These are phyloP conservation scores for Bondarzewia mesenterica DNA, from an alignment of 1,284 basidiomycete genomes.

Conservation along the genomic window DNA sequence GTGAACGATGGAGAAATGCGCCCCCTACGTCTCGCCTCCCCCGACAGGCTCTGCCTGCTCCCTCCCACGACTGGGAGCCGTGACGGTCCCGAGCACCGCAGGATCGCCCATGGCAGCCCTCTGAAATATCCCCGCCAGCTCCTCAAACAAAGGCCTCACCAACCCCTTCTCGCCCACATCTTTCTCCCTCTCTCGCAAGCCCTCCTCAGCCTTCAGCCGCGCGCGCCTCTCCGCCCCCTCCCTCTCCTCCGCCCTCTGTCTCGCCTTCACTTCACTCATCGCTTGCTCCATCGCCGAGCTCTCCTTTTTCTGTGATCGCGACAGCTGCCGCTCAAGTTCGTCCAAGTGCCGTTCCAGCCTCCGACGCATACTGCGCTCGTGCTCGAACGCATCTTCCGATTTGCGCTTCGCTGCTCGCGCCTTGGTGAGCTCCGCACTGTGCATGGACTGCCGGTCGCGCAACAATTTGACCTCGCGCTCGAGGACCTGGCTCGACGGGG, in stretches of 20 bases:
- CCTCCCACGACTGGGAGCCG: too few relatives aligned
- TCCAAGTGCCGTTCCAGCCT: conserved; percentile 32
- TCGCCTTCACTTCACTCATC: conserved; percentile 29
- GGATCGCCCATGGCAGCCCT: conserved; percentile 18
- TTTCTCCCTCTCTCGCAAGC: background rate
- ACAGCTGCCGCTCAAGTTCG: conserved; percentile 26
- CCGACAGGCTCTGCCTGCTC: too few relatives aligned
- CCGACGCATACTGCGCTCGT: conserved; percentile 35
- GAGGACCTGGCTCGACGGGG: conserved; percentile 9
- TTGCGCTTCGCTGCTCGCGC: conserved; percentile 36
- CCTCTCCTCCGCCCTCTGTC: conserved; percentile 30
- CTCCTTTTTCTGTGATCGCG: conserved; percentile 26
- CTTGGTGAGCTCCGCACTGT: conserved; percentile 22
- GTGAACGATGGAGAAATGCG: too few relatives aligned
- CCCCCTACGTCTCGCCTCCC: too few relatives aligned
- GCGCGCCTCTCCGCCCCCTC: conserved; percentile 15
- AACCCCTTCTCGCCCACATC: conserved; percentile 2
- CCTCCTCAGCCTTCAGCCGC: conserved; percentile 12
- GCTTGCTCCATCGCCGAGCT: conserved; percentile 29
- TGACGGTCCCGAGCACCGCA: too few relatives aligned
- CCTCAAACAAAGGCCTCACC: conserved; percentile 4
- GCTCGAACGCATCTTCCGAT: conserved; percentile 33
- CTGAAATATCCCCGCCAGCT: conserved; percentile 7
- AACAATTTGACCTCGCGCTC: conserved; percentile 35
- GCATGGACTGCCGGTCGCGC: conserved; percentile 27